phyloP scores from a whole-genome alignment of 2,329 filamentous ascomycete species.

The Arthrobotrys sphaeroides region DNA sequence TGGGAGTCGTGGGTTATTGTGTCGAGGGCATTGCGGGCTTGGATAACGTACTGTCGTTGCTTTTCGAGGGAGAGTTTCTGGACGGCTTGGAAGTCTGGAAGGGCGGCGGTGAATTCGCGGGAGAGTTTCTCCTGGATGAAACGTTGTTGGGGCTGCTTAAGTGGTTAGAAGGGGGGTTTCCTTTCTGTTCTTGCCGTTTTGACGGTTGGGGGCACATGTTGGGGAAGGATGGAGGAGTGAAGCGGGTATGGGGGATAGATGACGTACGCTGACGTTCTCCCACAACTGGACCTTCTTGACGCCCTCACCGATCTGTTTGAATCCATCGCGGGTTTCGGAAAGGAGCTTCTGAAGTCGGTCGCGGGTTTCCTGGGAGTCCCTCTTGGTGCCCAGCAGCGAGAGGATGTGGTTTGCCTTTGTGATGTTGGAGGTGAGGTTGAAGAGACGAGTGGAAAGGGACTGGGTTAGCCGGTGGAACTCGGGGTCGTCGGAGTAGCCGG shows the following conservation, averaged over 20 bases:
- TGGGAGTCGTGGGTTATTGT: conserved; percentile 55
- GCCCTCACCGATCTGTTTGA: conserved; percentile 91
- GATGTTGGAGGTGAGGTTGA: conserved; percentile 87
- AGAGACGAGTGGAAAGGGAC: conserved; percentile 85
- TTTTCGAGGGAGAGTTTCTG: conserved; percentile 91
- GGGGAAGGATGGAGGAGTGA: neutral
- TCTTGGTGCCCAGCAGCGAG: conserved; percentile 83
- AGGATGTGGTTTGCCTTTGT: conserved; percentile 85
- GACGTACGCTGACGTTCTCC: conserved; percentile 80
- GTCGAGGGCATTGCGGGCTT: conserved; percentile 76
- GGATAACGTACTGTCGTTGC: conserved; percentile 83
- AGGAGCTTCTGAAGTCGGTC: conserved; percentile 89
- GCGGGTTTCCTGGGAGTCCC: conserved; percentile 88
- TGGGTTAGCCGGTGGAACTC: conserved; percentile 86
- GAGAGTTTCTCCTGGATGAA: conserved; percentile 96
- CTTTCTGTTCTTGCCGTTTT: too few species aligned
- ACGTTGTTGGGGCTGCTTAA: conserved; percentile 85
- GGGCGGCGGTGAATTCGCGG: conserved; percentile 86
- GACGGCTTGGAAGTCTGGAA: conserved; percentile 91
- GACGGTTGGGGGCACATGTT: conserved; percentile 1
- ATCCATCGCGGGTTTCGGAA: conserved; percentile 84
- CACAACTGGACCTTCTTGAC: conserved; percentile 89
- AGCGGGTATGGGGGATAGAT: too few species aligned
- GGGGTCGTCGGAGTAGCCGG: conserved; percentile 88
- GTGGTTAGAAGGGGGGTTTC: too few species aligned